Conservation (phyloP, 2,329 filamentous ascomycete species). For the Chaetomium sp. region DNA sequence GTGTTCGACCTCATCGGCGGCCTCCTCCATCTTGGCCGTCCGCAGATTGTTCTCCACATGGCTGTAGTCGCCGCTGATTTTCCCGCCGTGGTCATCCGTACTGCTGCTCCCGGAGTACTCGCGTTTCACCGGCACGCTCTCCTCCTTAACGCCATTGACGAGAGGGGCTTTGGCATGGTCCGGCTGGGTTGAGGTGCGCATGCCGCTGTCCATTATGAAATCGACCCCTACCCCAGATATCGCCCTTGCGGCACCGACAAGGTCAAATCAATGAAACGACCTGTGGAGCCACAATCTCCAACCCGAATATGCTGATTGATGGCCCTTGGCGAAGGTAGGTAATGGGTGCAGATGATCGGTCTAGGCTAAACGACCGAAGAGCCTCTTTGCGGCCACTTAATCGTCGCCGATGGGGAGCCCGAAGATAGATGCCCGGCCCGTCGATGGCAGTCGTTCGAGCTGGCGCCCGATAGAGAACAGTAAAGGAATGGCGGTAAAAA, state of each 20-base stretch:
- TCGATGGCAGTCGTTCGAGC: too few relatives aligned
- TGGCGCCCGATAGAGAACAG: too few relatives aligned
- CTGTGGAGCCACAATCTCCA: neutral
- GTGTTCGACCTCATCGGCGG: conserved; percentile 59
- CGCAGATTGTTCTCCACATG: conserved; percentile 12
- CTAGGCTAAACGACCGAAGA: too few relatives aligned
- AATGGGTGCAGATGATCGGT: too few relatives aligned
- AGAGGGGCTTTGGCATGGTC: conserved; percentile 48
- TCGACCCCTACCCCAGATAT: conserved; percentile 9
- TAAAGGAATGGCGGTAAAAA: too few relatives aligned
- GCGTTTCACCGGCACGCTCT: conserved; percentile 20
- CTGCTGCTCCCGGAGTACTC: conserved; percentile 26
- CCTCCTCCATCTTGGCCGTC: conserved; percentile 45
- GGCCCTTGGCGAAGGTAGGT: too few relatives aligned
- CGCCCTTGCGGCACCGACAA: conserved; percentile 2
- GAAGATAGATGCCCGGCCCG: too few relatives aligned
- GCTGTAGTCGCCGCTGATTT: conserved; percentile 19
- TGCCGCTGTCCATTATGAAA: conserved; percentile 35
- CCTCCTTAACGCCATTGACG: conserved; percentile 40
- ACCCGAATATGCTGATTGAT: neutral
- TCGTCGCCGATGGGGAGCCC: too few relatives aligned
- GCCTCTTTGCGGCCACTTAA: too few relatives aligned
- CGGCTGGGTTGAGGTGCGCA: conserved; percentile 46
- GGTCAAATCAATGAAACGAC: conserved; percentile 1
- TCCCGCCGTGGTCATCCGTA: conserved; percentile 20